Evolutionary conservation across 2,329 filamentous ascomycete species (phyloP).

Genomic region (Lachnellula cervina): DNA sequence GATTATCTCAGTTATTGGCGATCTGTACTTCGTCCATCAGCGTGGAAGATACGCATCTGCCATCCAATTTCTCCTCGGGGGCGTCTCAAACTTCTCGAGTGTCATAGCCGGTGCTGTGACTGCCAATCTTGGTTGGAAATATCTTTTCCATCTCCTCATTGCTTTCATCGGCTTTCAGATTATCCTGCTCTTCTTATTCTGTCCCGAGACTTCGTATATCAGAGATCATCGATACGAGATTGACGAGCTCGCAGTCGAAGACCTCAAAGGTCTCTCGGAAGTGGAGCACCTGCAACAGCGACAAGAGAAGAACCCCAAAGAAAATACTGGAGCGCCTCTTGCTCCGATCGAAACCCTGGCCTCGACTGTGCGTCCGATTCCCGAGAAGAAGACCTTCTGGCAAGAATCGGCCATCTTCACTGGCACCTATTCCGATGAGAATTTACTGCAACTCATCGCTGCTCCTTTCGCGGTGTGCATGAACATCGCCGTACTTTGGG

Average conservation of each 20-base stretch:
- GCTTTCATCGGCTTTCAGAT: slow-evolving; percentile 9
- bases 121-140: slow-evolving; percentile 36
- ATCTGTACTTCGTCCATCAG: slow-evolving; percentile 42
- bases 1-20: slow-evolving; percentile 34
- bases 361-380: not conserved
- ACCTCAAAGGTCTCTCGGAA: slow-evolving; percentile 6
- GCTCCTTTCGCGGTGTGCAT: slow-evolving; percentile 45
- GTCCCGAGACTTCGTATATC: slow-evolving; percentile 47
- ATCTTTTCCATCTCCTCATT: slow-evolving; percentile 30
- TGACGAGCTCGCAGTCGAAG: slow-evolving; percentile 9
- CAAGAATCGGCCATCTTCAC: slow-evolving; percentile 36
- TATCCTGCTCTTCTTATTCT: slow-evolving; percentile 41
- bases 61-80: slow-evolving; percentile 37
- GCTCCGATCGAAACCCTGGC: not conserved
- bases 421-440: slow-evolving; percentile 35
- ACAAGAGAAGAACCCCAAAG: not conserved
- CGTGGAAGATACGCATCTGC: slow-evolving; percentile 39
- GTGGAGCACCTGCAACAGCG: slow-evolving; percentile 7
- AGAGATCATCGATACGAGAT: slow-evolving; percentile 24
- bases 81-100: slow-evolving; percentile 37
- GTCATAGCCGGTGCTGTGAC: slow-evolving; percentile 39
- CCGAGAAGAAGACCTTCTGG: slow-evolving; percentile 33
- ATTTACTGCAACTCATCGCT: slow-evolving; percentile 34
- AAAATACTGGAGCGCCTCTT: not conserved
- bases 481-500: slow-evolving; percentile 46